phyloP scores from a whole-genome alignment of 371 early-diverging fungal species.

The Circinella minor region DNA sequence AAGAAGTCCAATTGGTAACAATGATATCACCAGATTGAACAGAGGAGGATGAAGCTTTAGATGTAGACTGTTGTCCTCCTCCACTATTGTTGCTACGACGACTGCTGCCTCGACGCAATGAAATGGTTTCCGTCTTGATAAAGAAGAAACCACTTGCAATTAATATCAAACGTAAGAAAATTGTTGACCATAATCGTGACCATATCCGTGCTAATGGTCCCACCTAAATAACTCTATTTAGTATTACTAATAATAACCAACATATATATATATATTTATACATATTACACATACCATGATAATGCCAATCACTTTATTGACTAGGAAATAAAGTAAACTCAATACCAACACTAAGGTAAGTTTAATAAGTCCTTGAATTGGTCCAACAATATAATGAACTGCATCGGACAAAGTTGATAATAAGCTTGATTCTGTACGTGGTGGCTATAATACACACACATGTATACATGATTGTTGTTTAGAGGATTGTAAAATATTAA shows the following conservation, averaged over 20 bases:
- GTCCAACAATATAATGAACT: conserved; percentile 47
- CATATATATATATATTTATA: neutral
- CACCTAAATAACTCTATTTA: conserved; percentile 12
- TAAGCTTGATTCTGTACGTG: conserved; percentile 42
- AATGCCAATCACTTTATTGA: neutral
- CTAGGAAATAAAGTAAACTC: conserved; percentile 35
- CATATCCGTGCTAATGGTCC: conserved; percentile 46
- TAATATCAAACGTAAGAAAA: conserved; percentile 58
- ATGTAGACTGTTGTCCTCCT: neutral
- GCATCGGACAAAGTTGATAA: conserved; percentile 37
- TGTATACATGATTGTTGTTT: neutral
- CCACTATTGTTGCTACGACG: conserved; percentile 22
- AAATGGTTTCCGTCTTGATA: conserved; percentile 58
- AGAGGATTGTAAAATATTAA: neutral
- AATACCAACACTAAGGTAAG: conserved; percentile 36
- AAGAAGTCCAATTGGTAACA: conserved; percentile 84
- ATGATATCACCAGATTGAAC: conserved; percentile 71
- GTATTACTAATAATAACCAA: no score
- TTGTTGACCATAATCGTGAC: conserved; percentile 30
- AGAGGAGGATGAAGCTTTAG: neutral
- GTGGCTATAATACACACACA: conserved; percentile 30
- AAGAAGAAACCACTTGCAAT: conserved; percentile 70
- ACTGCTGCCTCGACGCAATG: conserved; percentile 50
- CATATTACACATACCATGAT: conserved; percentile 29
- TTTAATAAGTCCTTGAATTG: conserved; percentile 52